Evolutionary conservation across 2,329 filamentous ascomycete species (phyloP), one percentile per base, ranked within the genome.

Genomic region (Neopestalotiopsis clavispora): DNA sequence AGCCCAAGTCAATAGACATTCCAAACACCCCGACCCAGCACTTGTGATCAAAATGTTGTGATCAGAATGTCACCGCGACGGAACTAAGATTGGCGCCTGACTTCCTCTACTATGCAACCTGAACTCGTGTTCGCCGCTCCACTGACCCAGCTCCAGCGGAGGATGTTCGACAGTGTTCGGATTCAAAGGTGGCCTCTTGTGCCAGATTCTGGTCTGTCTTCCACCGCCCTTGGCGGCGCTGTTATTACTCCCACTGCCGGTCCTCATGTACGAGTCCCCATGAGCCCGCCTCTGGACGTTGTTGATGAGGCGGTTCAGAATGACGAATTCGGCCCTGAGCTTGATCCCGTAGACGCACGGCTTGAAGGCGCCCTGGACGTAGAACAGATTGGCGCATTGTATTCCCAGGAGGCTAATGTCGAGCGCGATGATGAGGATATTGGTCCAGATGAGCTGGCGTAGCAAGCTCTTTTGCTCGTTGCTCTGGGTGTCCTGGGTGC

Each of bases 351-450:
- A 80, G 49, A 79, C 76, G 49, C 73, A 75, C 1, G 78, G 75
- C 67, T 80, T 78, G 69, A 78, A 77, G 1, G 76, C 73, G 2
- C 75, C 74, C 60, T 82, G 79, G 3, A 83, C 68, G 30, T 65
- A 59, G 58, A 78, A 78, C 71, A 82, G 81, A 13, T 76, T 75
- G 4, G 78, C 74, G 70, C 78, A 82, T 69, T 80, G 77, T 13
- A 82, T 72, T 2, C 75, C 80, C 0, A 83, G 75, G 0, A 83
- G 73, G 17, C 76, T 75, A 66, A 78, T 75, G 69, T 83, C 80
- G 45, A 83, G 76, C 4, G 72, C 71, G 67, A 83, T 80, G 66
- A 83, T 77, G 56, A 82, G 73, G 12, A 81, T 4, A 70, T 82
- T 82, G 65, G 77, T 76, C 32, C 74, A 74, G 45, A 83, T 77